phyloP scores from a whole-genome alignment of 139 green algal species.

The Trebouxia sp. region DNA sequence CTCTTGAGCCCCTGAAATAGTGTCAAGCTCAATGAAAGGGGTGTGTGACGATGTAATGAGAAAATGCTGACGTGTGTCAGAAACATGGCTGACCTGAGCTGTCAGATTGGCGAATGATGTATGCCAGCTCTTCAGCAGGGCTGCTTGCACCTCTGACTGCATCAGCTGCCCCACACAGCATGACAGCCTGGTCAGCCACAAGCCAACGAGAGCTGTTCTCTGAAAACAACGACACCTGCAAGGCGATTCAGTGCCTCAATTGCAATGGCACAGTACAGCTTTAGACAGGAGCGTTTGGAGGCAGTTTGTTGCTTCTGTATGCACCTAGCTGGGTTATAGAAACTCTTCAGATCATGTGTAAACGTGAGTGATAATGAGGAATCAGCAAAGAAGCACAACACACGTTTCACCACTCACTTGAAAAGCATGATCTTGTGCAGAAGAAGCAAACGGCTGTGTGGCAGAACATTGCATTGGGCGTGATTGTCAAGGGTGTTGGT shows the following conservation, averaged over 20 bases:
- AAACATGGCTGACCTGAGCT: constrained; percentile 46
- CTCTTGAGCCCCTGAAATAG: no score
- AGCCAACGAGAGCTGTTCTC: constrained; percentile 86
- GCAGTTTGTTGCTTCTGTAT: no score
- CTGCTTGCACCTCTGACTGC: constrained; percentile 74
- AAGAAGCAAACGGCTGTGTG: no score
- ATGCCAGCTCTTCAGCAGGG: constrained; percentile 76
- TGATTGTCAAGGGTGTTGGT: no score
- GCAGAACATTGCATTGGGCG: no score
- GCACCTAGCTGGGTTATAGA: no score
- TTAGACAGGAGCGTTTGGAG: no score
- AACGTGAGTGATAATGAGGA: background rate
- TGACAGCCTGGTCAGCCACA: constrained; percentile 84
- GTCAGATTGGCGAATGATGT: constrained; percentile 76
- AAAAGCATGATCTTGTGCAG: no score
- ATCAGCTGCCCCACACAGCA: constrained; percentile 64
- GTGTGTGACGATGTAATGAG: no score
- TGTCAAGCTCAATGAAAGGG: no score
- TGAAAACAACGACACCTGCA: constrained; percentile 77
- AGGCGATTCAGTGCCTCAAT: background rate
- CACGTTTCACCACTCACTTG: no score
- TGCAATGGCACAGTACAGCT: no score
- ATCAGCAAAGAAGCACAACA: background rate
- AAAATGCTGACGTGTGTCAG: background rate
- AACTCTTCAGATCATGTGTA: background rate